phyloP scores from a whole-genome alignment of 768 basidiomycete genomes.

The Lentinula aciculospora region DNA sequence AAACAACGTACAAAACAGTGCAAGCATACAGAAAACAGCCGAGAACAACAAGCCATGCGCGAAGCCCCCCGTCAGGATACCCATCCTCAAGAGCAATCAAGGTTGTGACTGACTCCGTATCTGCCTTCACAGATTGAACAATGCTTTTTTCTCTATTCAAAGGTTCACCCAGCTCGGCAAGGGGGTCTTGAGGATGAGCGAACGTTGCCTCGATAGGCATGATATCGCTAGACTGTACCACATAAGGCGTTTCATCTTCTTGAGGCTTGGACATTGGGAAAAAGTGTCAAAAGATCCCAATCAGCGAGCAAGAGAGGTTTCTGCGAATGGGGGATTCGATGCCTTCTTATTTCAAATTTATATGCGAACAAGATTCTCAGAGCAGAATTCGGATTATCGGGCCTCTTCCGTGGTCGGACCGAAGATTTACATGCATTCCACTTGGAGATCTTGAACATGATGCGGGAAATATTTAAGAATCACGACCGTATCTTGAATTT shows the following conservation, averaged over 20 bases:
- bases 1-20: conserved; percentile 19
- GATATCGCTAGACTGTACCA: not conserved
- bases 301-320: not conserved
- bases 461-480: too few species aligned
- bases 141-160: conserved; percentile 1
- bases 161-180: not conserved
- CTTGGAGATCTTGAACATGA: too few species aligned
- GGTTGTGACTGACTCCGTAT: not conserved
- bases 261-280: not conserved
- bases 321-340: not conserved
- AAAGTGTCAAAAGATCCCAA: not conserved
- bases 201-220: conserved; percentile 5
- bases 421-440: too few species aligned
- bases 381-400: not conserved
- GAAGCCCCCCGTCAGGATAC: conserved; percentile 23
- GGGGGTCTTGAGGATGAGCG: not conserved
- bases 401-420: not conserved
- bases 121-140: not conserved
- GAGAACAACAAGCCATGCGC: conserved; percentile 25
- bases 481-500: too few species aligned
- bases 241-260: not conserved
- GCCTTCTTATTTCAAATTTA: not conserved
- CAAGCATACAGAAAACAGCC: conserved; percentile 23
- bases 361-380: not conserved
- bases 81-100: conserved; percentile 7